Conservation (phyloP, 257 asterid genomes). For the Jasminum sambac region DNA sequence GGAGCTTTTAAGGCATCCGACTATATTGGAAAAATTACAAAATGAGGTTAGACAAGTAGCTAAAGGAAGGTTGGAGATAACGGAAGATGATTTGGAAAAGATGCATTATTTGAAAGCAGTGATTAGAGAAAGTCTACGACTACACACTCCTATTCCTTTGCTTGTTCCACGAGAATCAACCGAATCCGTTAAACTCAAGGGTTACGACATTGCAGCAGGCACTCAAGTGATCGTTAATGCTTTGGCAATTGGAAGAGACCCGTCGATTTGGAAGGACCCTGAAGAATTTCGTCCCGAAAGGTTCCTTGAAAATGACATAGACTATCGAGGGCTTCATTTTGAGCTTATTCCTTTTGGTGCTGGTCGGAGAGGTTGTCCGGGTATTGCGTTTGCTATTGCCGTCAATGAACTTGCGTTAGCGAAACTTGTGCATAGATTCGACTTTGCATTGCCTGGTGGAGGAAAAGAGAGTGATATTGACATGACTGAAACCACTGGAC, state of each 20-base stretch:
- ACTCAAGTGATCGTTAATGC: constrained; percentile 34
- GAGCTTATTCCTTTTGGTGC: constrained; percentile 39
- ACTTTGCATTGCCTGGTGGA: constrained; percentile 30
- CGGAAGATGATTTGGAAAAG: constrained; percentile 38
- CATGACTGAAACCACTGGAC: constrained; percentile 28
- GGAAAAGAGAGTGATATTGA: constrained; percentile 26
- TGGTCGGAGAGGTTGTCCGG: constrained; percentile 46
- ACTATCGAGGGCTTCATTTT: constrained; percentile 32
- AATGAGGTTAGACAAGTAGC: constrained; percentile 32
- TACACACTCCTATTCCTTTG: constrained; percentile 40
- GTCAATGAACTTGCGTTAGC: constrained; percentile 36
- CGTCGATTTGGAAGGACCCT: constrained; percentile 35
- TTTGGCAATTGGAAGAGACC: constrained; percentile 52
- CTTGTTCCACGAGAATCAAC: constrained; percentile 35
- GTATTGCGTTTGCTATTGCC: constrained; percentile 28
- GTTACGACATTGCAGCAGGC: constrained; percentile 35
- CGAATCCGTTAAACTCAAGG: constrained; percentile 35
- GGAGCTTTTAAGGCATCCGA: constrained; percentile 46
- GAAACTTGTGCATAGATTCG: constrained; percentile 33
- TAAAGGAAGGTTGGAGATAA: constrained; percentile 28
- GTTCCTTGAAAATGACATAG: constrained; percentile 24
- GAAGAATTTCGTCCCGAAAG: constrained; percentile 46
- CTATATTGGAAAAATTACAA: constrained; percentile 27
- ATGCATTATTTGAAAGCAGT: constrained; percentile 51
- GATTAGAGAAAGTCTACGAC: constrained; percentile 40